Evolutionary conservation across 1,284 basidiomycete genomes (phyloP), one percentile per base, ranked within the genome.

Genomic region (Abortiporus biennis): DNA sequence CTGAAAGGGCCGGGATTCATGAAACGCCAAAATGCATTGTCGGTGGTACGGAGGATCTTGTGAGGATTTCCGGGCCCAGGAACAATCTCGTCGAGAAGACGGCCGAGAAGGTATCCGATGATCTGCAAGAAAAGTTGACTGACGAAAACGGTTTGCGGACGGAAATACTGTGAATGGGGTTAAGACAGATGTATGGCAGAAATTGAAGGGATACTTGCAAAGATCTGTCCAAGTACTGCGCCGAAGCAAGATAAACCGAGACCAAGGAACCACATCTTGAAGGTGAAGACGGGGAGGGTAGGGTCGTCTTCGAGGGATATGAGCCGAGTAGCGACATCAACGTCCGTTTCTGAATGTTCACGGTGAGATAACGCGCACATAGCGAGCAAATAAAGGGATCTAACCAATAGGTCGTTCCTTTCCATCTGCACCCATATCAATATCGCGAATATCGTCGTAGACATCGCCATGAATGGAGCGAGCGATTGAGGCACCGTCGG

Each of bases 291-390:
- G 8, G 71, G 76, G 19, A 78, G 62, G 0, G 64, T 62, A 2
- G 74, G 72, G 57, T 83, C 80, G 53, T 84, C 80, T 15, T 76
- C 73, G 16, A 76, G 59, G 4, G 72, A 74, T 45, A 78, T 65
- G 4, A 78, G 63, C 36, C 70, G 71, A 15, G 67, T 66, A 15
- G 69, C 68, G 39, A 69, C 63, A 48, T 76, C 74, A 32, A 65
- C 51, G 43, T 73, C 69, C 16, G 72, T 71, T 47, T 68, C 67
- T 58, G 38, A 4, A 22, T 32, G 19, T 20, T n/a, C n/a, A 37
- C 36, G 39, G n/a, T 31, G 29, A 44, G 11, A 25, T 24, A 19
- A 33, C 2, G n/a, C 9, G 21, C 12, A 15, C 29, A 13, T 17
- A 40, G 27, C 38, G 30, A 4, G 20, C 15, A 33, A 35, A n/a